phyloP scores from a whole-genome alignment of 345 rosid genomes.

The Eucalyptus brandiana region DNA sequence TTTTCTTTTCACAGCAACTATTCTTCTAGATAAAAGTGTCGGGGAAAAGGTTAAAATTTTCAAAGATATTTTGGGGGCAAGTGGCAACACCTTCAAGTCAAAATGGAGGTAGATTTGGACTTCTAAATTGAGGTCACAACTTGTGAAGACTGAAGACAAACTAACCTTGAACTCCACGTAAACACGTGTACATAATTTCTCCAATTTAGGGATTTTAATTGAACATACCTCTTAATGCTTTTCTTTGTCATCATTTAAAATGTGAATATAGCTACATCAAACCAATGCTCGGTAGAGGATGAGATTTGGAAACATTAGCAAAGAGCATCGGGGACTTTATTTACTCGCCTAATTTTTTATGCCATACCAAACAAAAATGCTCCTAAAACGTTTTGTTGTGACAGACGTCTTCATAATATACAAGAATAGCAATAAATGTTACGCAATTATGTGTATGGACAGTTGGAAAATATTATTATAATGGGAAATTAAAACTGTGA shows the following conservation, averaged over 20 bases:
- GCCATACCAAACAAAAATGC: background rate
- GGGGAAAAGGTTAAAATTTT: background rate
- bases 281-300: background rate
- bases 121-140: background rate
- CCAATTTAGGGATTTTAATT: background rate
- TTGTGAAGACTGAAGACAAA: background rate
- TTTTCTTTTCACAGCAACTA: background rate
- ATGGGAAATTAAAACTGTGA: background rate
- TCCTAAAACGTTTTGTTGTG: background rate
- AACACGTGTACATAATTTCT: background rate
- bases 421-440: background rate
- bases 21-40: background rate
- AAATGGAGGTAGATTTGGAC: background rate
- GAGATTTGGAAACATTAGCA: background rate
- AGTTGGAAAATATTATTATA: background rate
- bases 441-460: background rate
- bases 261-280: too few relatives aligned
- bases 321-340: background rate
- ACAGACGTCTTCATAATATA: background rate
- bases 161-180: background rate
- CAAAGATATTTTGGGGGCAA: background rate
- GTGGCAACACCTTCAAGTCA: background rate
- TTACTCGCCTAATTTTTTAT: background rate
- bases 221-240: background rate
- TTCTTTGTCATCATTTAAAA: background rate